Conservation (phyloP, 2,329 filamentous ascomycete species). For the Chalaropsis ovoidea region DNA sequence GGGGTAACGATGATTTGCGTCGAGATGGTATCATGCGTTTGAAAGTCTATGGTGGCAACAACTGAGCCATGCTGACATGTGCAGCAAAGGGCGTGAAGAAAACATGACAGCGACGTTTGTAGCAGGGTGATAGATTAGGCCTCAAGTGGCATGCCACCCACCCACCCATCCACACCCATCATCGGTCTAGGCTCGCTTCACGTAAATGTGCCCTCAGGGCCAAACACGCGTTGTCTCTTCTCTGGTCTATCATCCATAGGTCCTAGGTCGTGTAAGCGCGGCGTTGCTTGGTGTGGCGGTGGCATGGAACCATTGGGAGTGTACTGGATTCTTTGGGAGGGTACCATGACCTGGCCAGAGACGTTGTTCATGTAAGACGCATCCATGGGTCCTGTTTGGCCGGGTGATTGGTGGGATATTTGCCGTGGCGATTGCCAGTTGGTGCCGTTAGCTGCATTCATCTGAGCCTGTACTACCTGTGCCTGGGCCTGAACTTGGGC, state of each 20-base stretch:
- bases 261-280: constrained; percentile 12
- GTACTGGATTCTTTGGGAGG: constrained; percentile 20
- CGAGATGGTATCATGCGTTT: no score
- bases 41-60: no score
- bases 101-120: no score
- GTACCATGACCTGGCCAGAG: constrained; percentile 15
- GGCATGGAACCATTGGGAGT: constrained; percentile 2
- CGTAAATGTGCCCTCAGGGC: constrained; percentile 21
- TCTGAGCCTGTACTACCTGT: constrained; percentile 15
- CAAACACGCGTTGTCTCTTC: constrained; percentile 22
- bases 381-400: constrained; percentile 13
- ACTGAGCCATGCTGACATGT: no score
- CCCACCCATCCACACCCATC: neutral
- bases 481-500: constrained; percentile 15
- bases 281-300: constrained; percentile 1
- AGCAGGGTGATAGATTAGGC: no score
- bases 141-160: neutral
- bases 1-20: no score
- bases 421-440: constrained; percentile 19
- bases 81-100: no score
- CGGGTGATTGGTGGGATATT: constrained; percentile 16
- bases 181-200: neutral
- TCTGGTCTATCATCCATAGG: constrained; percentile 22
- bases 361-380: constrained; percentile 9
- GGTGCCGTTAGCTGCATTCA: constrained; percentile 12